Percentiles rank a stretch among this genome's conserved stretches.
These are phyloP conservation scores for Suillus occidentalis DNA, from an alignment of 768 basidiomycete species.

Conservation along the genomic window DNA sequence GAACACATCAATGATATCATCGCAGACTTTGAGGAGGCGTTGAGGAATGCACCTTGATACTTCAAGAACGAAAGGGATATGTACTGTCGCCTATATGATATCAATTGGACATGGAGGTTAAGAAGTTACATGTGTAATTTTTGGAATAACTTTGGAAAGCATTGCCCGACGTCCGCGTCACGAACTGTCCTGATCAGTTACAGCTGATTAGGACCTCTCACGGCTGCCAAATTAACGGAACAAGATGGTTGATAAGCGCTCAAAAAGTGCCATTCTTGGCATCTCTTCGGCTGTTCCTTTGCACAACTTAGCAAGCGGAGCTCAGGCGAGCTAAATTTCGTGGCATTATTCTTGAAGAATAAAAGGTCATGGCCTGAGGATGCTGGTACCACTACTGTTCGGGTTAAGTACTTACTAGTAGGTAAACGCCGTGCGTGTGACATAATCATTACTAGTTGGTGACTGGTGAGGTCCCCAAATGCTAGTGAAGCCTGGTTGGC, in stretches of 20 bases:
- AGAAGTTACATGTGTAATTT: neutral
- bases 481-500: neutral
- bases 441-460: neutral
- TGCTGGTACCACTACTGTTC: neutral
- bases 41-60: constrained; percentile 24
- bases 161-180: neutral
- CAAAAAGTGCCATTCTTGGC: neutral
- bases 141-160: neutral
- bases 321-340: neutral
- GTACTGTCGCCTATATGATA: neutral
- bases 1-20: constrained; percentile 47
- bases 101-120: neutral
- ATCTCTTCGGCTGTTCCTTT: neutral
- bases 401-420: no score
- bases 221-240: neutral
- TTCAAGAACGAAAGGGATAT: neutral
- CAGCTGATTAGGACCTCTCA: neutral
- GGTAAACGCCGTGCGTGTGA: neutral
- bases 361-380: neutral
- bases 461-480: constrained; percentile 10
- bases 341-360: neutral
- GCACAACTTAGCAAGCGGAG: neutral
- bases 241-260: neutral
- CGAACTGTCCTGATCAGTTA: neutral
- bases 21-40: constrained; percentile 44